Conservation (phyloP, 2,329 filamentous ascomycete species). For the Pseudopyrenochaeta lycopersici region DNA sequence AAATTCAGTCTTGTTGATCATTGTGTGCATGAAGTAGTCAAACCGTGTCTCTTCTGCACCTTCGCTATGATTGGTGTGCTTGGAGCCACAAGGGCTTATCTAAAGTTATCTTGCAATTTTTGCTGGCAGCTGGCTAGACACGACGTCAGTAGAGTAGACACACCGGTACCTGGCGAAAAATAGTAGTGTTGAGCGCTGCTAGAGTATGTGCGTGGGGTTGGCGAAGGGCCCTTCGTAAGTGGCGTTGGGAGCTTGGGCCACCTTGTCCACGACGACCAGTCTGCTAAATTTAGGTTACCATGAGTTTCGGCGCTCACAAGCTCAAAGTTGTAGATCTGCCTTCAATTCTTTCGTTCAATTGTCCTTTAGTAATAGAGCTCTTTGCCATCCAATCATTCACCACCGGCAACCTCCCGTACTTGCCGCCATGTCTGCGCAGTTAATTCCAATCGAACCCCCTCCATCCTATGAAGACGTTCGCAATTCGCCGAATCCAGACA, state of each 20-base stretch:
- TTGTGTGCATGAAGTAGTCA: too few species aligned
- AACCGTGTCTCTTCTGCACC: too few species aligned
- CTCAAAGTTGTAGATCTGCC: background rate
- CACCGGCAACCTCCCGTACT: background rate
- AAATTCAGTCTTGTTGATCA: too few species aligned
- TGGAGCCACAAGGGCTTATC: too few species aligned
- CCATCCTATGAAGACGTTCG: slow-evolving; percentile 54
- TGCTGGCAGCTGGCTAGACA: too few species aligned
- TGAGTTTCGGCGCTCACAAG: background rate
- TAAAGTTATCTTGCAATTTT: too few species aligned
- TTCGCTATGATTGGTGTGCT: too few species aligned
- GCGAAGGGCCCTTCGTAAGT: background rate
- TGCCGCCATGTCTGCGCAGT: slow-evolving; percentile 19
- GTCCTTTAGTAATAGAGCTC: background rate
- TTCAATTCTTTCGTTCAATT: background rate
- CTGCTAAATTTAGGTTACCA: slow-evolving; percentile 4
- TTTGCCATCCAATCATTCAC: background rate
- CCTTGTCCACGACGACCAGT: background rate
- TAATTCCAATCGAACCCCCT: slow-evolving; percentile 51
- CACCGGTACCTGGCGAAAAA: too few species aligned
- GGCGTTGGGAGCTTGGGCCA: slow-evolving; percentile 11
- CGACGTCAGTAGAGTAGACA: too few species aligned
- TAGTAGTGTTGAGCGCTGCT: too few species aligned
- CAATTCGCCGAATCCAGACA: slow-evolving; percentile 26
- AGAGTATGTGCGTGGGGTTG: too few species aligned